phyloP scores from a whole-genome alignment of 257 asterid genomes.

The Ehretia macrophylla region DNA sequence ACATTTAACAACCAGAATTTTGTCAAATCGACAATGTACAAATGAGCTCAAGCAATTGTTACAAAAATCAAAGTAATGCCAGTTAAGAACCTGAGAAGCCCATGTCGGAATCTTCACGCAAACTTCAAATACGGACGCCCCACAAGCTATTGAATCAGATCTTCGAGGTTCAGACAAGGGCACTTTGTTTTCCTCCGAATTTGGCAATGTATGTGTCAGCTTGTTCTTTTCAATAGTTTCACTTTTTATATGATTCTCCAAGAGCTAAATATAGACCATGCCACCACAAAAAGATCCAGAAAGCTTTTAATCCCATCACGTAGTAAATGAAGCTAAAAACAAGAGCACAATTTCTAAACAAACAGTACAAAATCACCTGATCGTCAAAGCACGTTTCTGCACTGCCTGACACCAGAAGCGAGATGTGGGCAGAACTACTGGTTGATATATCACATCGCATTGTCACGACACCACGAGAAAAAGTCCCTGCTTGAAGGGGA shows the following conservation, averaged over 20 bases:
- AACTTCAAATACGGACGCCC: conserved; percentile 89
- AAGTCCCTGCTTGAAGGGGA: conserved; percentile 91
- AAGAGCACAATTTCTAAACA: neutral
- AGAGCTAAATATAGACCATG: conserved; percentile 33
- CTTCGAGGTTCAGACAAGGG: conserved; percentile 76
- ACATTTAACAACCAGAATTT: no score
- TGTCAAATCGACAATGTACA: no score
- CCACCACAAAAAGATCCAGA: neutral
- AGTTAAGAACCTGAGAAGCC: conserved; percentile 79
- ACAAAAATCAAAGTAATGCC: no score
- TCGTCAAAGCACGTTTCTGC: conserved; percentile 98
- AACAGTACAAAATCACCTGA: conserved; percentile 42
- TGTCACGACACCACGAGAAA: conserved; percentile 96
- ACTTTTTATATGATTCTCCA: conserved; percentile 96
- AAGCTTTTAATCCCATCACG: neutral
- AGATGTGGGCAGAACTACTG: conserved; percentile 87
- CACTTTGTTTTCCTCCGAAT: conserved; percentile 47
- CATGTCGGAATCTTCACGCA: conserved; percentile 83
- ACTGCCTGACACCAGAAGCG: conserved; percentile 93
- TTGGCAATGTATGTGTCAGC: conserved; percentile 54
- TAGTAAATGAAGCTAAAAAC: neutral
- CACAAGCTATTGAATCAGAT: conserved; percentile 90
- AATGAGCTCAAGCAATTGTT: no score
- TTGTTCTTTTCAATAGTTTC: conserved; percentile 76
- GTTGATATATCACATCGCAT: conserved; percentile 97